A percentile compares a stretch with the other conserved stretches of the same genome.
These are phyloP conservation scores for Fusarium chuoi DNA, from an alignment of 2,329 filamentous ascomycete genomes.

Conservation along the genomic window DNA sequence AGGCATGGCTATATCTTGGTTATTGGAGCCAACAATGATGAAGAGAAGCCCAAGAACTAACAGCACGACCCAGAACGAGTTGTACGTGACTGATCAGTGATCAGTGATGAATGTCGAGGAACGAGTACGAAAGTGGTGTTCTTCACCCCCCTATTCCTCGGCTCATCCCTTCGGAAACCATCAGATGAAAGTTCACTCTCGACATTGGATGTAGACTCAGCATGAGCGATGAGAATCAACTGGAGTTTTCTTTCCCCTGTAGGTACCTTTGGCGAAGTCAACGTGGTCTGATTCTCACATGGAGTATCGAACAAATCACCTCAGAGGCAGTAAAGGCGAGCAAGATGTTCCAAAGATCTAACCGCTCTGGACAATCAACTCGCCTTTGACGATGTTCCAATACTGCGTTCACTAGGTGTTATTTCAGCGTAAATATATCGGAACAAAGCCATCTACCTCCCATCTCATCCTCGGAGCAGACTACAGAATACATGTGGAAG, in stretches of 20 bases:
- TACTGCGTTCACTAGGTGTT: background rate
- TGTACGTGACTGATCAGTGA: background rate
- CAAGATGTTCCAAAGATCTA: background rate
- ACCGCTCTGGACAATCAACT: background rate
- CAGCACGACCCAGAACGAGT: background rate
- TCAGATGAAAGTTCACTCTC: background rate
- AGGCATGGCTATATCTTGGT: background rate
- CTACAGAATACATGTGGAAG: background rate
- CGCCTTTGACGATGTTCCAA: background rate
- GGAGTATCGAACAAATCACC: background rate
- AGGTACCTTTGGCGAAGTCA: background rate
- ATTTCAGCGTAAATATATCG: background rate
- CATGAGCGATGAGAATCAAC: background rate
- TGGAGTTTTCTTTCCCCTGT: background rate
- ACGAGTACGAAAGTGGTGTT: background rate
- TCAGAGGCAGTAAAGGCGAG: background rate
- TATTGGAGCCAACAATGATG: background rate
- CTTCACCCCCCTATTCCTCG: background rate
- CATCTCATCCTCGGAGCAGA: background rate
- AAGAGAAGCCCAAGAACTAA: background rate
- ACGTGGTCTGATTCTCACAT: slow-evolving; percentile 4
- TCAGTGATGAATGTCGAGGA: background rate
- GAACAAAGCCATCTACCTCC: background rate
- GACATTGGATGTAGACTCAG: background rate
- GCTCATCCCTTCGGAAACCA: background rate